phyloP scores from a whole-genome alignment of 2,329 filamentous ascomycete genomes.

The Tolypocladium tropicale region DNA sequence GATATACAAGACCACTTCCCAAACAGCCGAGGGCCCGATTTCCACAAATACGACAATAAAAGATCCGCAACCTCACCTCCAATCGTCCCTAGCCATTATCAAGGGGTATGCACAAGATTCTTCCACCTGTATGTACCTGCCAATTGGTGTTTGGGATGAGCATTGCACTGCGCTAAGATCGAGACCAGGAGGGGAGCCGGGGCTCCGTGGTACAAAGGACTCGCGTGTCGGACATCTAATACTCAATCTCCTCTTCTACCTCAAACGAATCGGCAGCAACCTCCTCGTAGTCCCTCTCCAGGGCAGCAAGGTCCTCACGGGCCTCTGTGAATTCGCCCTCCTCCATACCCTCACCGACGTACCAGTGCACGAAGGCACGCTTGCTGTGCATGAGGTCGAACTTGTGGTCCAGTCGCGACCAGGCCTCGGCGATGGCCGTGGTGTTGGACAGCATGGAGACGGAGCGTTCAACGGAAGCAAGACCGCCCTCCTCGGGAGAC shows the following conservation, averaged over 20 bases:
- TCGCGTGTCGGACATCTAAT: conserved; percentile 41
- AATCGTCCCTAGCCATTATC: neutral
- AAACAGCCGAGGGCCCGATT: conserved; percentile 4
- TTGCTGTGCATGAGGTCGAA: conserved; percentile 74
- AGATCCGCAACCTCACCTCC: conserved; percentile 8
- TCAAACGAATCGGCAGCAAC: conserved; percentile 64
- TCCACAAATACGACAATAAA: conserved; percentile 7
- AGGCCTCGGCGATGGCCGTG: conserved; percentile 63
- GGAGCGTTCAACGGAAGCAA: conserved; percentile 51
- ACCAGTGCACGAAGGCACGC: conserved; percentile 69
- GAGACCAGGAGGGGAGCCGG: no score
- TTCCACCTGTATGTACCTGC: neutral
- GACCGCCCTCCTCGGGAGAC: conserved; percentile 43
- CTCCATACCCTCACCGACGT: conserved; percentile 86
- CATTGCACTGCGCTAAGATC: neutral
- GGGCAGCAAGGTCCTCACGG: conserved; percentile 72
- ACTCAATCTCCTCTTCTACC: conserved; percentile 60
- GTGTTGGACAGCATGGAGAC: conserved; percentile 68
- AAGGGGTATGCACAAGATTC: neutral
- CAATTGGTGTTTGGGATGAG: neutral
- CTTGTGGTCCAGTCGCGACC: conserved; percentile 63
- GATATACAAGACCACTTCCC: neutral
- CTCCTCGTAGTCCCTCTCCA: conserved; percentile 84
- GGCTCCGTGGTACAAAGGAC: neutral
- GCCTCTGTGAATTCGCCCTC: conserved; percentile 85